Evolutionary conservation across 2,329 filamentous ascomycete species (phyloP), one percentile per base, ranked within the genome.

Genomic region (Trichoderma sp.): DNA sequence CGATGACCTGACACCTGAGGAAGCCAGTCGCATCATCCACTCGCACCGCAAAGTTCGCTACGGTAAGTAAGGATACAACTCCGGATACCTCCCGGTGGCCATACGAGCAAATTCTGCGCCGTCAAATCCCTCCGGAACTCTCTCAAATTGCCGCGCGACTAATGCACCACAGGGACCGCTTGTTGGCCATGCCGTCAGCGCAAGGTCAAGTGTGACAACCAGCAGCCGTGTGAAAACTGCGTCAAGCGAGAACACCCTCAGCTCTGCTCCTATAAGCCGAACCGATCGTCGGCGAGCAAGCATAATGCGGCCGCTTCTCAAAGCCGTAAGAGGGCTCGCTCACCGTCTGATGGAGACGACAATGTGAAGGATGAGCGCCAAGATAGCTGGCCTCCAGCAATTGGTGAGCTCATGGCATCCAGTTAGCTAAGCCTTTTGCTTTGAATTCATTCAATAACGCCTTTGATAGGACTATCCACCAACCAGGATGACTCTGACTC

Each of bases 171-270:
- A 88, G 86, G 86, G 68, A 89, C 86, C 50, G 86, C 86, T 5
- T 90, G 88, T 73, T 90, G 87, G 87, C 88, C 88, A 13, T 90
- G 88, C 74, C 83, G 88, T 54, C 88, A 90, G 76, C 83, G 88
- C 71, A 90, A 90, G 78, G 88, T 90, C 48, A 90, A 90, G 78
- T 90, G 88, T 76, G 87, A 90, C 79, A 90, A 89, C 76, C 87
- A 89, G 76, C 84, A 88, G 73, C 88, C 88, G 0, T 90, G 88
- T 76, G 87, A 90, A 74, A 90, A 90, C 74, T 90, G 88, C 73
- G 84, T 89, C 73, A 89, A 89, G 79, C 80, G 88, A 65, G 87
- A 90, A 68, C 88, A 90, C 72, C 83, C 87, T 2, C 83, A 86
- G 76, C 80, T 90, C 60, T 90, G 88, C 74, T 89, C 87, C 32